A percentile compares a stretch with the other conserved stretches of the same genome.
phyloP scores from a whole-genome alignment of 306 rosid genomes.

The Castanea crenata region DNA sequence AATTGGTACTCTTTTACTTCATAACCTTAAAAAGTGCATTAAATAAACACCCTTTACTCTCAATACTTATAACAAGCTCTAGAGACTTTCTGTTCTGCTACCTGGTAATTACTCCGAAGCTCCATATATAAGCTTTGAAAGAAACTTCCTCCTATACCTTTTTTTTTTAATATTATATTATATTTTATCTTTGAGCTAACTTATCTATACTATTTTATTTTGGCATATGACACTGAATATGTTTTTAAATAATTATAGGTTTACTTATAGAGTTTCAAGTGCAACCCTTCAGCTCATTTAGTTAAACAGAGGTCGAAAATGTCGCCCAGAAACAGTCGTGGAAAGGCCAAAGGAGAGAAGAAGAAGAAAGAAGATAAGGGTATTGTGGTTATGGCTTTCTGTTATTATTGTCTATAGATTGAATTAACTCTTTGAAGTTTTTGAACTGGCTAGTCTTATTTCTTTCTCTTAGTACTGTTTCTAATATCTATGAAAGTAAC shows the following conservation, averaged over 20 bases:
- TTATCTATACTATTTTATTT: background rate
- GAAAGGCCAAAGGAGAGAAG: conserved; percentile 84
- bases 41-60: conserved; percentile 19
- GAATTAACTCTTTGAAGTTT: background rate
- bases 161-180: background rate
- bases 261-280: conserved; percentile 18
- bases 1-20: background rate
- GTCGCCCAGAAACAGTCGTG: conserved; percentile 90
- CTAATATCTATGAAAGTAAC: background rate
- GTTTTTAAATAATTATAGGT: background rate
- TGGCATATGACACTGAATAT: background rate
- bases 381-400: conserved; percentile 36
- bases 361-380: conserved; percentile 96
- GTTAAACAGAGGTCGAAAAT: conserved; percentile 36
- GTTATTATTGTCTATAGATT: background rate
- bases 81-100: conserved; percentile 12
- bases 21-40: conserved; percentile 11
- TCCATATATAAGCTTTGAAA: background rate
- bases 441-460: too few relatives aligned
- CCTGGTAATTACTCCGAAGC: conserved; percentile 33
- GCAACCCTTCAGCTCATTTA: conserved; percentile 10
- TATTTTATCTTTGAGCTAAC: background rate
- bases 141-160: background rate
- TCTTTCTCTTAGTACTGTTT: background rate
- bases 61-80: background rate